These are phyloP conservation scores for Chaetomium tenue DNA, from an alignment of 495 filamentous ascomycete genomes.

Conservation along the genomic window DNA sequence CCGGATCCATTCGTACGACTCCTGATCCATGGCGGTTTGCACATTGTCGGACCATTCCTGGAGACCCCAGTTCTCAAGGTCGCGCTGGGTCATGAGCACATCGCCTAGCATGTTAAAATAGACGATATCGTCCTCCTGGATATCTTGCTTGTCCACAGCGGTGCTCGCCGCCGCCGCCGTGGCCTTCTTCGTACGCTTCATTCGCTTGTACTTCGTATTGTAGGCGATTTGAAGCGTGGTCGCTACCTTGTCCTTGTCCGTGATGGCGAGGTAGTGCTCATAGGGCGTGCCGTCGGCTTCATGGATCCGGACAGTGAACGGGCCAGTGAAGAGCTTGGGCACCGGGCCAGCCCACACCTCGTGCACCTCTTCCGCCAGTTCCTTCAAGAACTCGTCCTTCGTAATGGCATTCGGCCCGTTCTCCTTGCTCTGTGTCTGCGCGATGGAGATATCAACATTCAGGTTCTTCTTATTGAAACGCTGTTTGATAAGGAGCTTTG, in stretches of 20 bases:
- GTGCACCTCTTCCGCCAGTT: constrained; percentile 73
- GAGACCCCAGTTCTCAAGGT: constrained; percentile 78
- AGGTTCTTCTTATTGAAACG: constrained; percentile 97
- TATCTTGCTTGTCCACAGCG: constrained; percentile 64
- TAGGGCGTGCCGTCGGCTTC: constrained; percentile 98
- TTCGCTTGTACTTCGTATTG: constrained; percentile 97
- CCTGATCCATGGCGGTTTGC: constrained; percentile 85
- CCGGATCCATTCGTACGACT: constrained; percentile 97
- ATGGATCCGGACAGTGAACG: constrained; percentile 97
- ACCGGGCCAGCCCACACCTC: constrained; percentile 66
- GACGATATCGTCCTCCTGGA: constrained; percentile 77
- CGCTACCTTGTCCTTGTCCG: constrained; percentile 67
- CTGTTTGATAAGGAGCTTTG: constrained; percentile 77
- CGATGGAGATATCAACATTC: constrained; percentile 88
- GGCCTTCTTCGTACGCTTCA: constrained; percentile 87
- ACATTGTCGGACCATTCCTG: constrained; percentile 84
- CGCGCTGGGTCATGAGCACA: constrained; percentile 77
- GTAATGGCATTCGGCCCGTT: constrained; percentile 45
- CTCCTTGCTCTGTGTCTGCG: constrained; percentile 63
- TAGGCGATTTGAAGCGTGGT: constrained; percentile 85
- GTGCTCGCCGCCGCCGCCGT: constrained; percentile 55
- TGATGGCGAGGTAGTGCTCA: constrained; percentile 95
- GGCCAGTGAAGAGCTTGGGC: constrained; percentile 82
- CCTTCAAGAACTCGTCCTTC: constrained; percentile 73
- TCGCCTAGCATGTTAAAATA: constrained; percentile 98